Evolutionary conservation across 2,329 filamentous ascomycete genomes (phyloP).

Genomic region (Cercospora brassicicola): DNA sequence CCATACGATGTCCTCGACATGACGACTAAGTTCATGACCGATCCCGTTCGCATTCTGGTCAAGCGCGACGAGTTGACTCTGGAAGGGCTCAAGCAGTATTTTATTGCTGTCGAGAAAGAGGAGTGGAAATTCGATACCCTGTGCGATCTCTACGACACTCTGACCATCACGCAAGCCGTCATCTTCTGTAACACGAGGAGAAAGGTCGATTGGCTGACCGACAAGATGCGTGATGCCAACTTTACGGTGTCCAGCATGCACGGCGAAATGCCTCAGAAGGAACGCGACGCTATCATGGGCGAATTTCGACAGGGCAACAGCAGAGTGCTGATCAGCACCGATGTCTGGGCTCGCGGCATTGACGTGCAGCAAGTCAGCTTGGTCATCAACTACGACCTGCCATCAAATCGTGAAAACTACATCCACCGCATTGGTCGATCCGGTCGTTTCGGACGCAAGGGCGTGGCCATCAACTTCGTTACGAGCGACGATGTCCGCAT

Average conservation of each 20-base stretch:
- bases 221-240: conserved; percentile 98
- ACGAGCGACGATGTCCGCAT: conserved; percentile 98
- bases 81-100: conserved; percentile 97
- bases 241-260: conserved; percentile 99
- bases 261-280: conserved; percentile 97
- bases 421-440: conserved; percentile 97
- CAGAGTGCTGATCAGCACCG: conserved; percentile 92
- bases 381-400: conserved; percentile 98
- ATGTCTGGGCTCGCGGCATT: conserved; percentile 97
- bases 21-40: conserved; percentile 99
- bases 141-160: conserved; percentile 96
- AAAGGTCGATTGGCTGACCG: conserved; percentile 99
- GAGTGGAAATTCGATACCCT: conserved; percentile 99
- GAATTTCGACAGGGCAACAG: conserved; percentile 97
- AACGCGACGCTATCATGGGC: conserved; percentile 98
- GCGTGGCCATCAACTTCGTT: conserved; percentile 99
- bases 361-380: conserved; percentile 97
- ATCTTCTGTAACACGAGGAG: conserved; percentile 99
- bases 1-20: conserved; percentile 98
- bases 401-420: conserved; percentile 98
- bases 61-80: conserved; percentile 98
- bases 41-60: conserved; percentile 91
- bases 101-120: conserved; percentile 98
- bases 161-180: conserved; percentile 97
- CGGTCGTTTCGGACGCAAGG: conserved; percentile 94